A percentile compares a stretch with the other conserved stretches of the same genome.
These are phyloP conservation scores for Penicillium italicum DNA, from an alignment of 2,329 filamentous ascomycete genomes.

Conservation along the genomic window DNA sequence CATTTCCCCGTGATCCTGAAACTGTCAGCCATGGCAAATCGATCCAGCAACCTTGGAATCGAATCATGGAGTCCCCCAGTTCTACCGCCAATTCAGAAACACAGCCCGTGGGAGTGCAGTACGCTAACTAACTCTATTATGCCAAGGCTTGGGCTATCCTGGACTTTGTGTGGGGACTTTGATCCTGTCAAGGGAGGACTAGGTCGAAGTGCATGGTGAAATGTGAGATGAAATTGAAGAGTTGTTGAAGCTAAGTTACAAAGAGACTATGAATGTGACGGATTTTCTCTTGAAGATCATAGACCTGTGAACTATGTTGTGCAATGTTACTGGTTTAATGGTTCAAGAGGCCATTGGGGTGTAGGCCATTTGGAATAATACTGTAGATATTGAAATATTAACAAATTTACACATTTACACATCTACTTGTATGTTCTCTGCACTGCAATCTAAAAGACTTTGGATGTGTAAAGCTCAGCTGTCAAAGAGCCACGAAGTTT, in stretches of 20 bases:
- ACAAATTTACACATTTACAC: not conserved
- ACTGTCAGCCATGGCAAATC: not conserved
- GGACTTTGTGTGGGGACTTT: conserved; percentile 4
- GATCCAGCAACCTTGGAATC: not conserved
- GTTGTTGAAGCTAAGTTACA: too few relatives aligned
- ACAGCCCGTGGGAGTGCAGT: conserved; percentile 12
- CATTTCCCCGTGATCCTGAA: not conserved
- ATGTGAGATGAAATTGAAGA: too few relatives aligned
- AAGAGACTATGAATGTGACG: too few relatives aligned
- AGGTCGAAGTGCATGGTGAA: too few relatives aligned
- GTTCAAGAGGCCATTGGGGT: too few relatives aligned
- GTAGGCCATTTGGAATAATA: not conserved
- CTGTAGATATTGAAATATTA: not conserved
- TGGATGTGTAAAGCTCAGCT: not conserved
- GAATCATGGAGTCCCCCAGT: conserved; percentile 5
- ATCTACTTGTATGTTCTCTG: too few relatives aligned
- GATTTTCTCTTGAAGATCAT: conserved; percentile 5
- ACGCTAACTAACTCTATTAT: conserved; percentile 14
- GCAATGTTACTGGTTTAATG: not conserved
- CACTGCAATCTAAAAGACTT: not conserved
- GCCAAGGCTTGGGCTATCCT: conserved; percentile 16
- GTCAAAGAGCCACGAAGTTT: not conserved
- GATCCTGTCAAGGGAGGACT: too few relatives aligned
- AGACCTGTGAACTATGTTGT: conserved; percentile 2
- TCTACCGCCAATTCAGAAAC: conserved; percentile 2